Base-by-base conservation (phyloP, 2,329 filamentous ascomycete genomes). In the Fusarium napiforme region DNA sequence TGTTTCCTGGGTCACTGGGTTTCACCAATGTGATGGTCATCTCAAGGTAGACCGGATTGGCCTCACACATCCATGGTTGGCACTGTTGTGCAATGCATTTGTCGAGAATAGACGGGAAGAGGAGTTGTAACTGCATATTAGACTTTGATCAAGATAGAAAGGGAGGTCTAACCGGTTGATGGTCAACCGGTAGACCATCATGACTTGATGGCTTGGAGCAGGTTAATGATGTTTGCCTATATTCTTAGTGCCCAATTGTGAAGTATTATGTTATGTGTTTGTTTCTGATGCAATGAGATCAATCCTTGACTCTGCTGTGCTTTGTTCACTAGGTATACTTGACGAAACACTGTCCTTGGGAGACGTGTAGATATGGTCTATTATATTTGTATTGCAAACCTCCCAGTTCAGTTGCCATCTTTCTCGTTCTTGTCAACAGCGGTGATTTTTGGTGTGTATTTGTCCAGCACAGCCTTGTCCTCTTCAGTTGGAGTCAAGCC, bases 401-500 rank as follows among this genome's bases (percentile, higher is more conserved):
- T 3, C 19, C 15, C 18, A 19, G 15, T 23, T 69, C 15, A 72
- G 32, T 50, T 69, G 14, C 21, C 28, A 32, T 70, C 61, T 21
- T 69, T 72, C n/a, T 75, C 70, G 43, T 73, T 60, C 65, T 72
- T 82, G 23, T 93, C 91, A 36, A 93, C 86, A 18, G 87, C 78
- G 43, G 85, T 87, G 65, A 96, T 87, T 74, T 85, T 90, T 12
- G 93, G 93, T 37, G 90, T 84, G 52, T 88, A 82, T 56, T 86
- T 86, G 55, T 89, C 86, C 71, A 97, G 81, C 18, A 88, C 88
- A 67, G 90, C 89, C 80, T 90, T 91, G 79, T 97, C 94, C 78
- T 92, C 86, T 70, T 93, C 90, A 2, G 90, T 92, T 4, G 95
- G 89, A 43, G 88, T 90, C 81, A 94, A 88, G 11, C 93, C 93